Conservation (phyloP, 2,329 filamentous ascomycete genomes). For the Didymella lethalis region DNA sequence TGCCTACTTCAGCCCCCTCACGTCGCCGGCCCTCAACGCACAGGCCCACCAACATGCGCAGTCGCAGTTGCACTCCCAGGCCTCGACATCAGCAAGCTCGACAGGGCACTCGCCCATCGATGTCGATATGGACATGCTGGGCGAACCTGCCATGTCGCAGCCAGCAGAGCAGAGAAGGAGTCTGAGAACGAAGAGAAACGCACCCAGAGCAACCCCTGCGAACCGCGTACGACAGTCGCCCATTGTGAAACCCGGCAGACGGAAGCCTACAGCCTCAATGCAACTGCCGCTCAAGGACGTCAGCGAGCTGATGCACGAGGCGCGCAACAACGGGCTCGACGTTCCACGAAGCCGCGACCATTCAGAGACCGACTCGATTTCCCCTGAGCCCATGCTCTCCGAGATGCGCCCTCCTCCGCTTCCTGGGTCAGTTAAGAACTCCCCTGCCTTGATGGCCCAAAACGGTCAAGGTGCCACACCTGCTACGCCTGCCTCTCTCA, state of each 20-base stretch:
- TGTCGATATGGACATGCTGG: constrained; percentile 56
- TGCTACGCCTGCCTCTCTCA: constrained; percentile 86
- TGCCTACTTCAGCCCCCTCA: constrained; percentile 83
- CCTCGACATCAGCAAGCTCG: constrained; percentile 59
- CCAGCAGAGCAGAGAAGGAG: constrained; percentile 55
- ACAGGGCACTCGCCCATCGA: constrained; percentile 60
- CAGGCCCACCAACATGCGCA: constrained; percentile 59
- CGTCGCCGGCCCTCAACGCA: constrained; percentile 79
- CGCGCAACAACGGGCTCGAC: constrained; percentile 39
- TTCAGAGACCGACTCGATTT: constrained; percentile 59
- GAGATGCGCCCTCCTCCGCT: constrained; percentile 69
- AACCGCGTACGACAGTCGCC: constrained; percentile 72
- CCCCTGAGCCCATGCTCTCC: constrained; percentile 57
- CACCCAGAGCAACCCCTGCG: constrained; percentile 57
- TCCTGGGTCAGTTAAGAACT: constrained; percentile 69
- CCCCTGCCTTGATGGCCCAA: constrained; percentile 69
- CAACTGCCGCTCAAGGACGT: constrained; percentile 57
- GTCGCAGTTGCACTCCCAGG: constrained; percentile 45
- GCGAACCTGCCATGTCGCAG: constrained; percentile 44
- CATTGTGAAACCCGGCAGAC: constrained; percentile 69
- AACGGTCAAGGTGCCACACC: constrained; percentile 44
- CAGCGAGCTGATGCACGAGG: constrained; percentile 52
- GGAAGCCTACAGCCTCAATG: constrained; percentile 56
- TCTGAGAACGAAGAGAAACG: constrained; percentile 55
- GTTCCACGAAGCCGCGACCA: constrained; percentile 46